These are phyloP conservation scores for Butyriboletus appendiculatus DNA, from an alignment of 1,284 basidiomycete species.

Conservation along the genomic window DNA sequence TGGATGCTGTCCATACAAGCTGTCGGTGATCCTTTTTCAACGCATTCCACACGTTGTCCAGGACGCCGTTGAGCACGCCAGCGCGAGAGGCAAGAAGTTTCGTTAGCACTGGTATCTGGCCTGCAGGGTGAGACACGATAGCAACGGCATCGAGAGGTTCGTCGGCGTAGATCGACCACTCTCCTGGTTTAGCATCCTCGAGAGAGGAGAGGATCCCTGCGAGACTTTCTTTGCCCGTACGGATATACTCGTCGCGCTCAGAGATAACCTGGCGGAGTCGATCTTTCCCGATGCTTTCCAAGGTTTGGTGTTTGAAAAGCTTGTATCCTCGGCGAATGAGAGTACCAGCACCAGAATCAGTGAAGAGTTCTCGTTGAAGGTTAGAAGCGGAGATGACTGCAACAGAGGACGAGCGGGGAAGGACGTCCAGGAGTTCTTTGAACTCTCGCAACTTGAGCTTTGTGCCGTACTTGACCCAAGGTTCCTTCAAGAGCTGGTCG, in stretches of 20 bases:
- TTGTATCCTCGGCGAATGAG: slow-evolving; percentile 98
- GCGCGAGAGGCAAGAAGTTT: slow-evolving; percentile 89
- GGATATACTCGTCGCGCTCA: slow-evolving; percentile 93
- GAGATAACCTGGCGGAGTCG: slow-evolving; percentile 91
- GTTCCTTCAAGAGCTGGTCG: slow-evolving; percentile 94
- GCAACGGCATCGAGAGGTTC: slow-evolving; percentile 96
- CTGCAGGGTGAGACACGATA: slow-evolving; percentile 90
- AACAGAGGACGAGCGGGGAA: slow-evolving; percentile 96
- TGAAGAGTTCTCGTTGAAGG: slow-evolving; percentile 98
- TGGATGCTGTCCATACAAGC: slow-evolving; percentile 96
- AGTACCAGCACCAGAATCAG: slow-evolving; percentile 96
- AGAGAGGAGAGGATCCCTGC: slow-evolving; percentile 87
- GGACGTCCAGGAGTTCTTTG: slow-evolving; percentile 98
- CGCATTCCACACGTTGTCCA: slow-evolving; percentile 96
- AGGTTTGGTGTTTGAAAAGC: slow-evolving; percentile 85
- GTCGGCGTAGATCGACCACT: slow-evolving; percentile 95
- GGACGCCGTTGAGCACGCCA: slow-evolving; percentile 91
- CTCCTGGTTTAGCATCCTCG: slow-evolving; percentile 60
- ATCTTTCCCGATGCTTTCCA: slow-evolving; percentile 89
- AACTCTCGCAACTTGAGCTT: slow-evolving; percentile 99
- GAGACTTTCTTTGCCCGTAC: slow-evolving; percentile 83
- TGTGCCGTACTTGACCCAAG: slow-evolving; percentile 99
- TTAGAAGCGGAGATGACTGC: slow-evolving; percentile 95
- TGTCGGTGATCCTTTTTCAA: slow-evolving; percentile 94
- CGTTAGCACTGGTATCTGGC: slow-evolving; percentile 89